A percentile compares a stretch with the other conserved stretches of the same genome.
Conservation (phyloP, 2,329 filamentous ascomycete species). For the Penicillium sp. region DNA sequence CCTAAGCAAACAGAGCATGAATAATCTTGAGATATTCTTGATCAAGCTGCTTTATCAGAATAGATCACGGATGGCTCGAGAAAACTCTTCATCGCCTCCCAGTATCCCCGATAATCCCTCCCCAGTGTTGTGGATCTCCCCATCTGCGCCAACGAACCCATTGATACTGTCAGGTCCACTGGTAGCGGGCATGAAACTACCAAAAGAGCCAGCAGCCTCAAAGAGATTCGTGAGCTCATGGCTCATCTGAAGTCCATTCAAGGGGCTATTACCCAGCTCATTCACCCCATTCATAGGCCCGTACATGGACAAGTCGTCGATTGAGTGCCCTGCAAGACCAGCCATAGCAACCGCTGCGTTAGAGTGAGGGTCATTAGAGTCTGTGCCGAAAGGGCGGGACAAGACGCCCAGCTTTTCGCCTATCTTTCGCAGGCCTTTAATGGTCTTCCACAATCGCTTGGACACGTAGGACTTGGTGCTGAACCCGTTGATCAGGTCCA, state of each 20-base stretch:
- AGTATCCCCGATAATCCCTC: conserved; percentile 47
- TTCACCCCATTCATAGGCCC: conserved; percentile 35
- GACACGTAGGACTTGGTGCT: conserved; percentile 61
- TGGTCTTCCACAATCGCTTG: conserved; percentile 62
- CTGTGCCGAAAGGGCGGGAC: conserved; percentile 36
- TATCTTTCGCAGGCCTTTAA: conserved; percentile 61
- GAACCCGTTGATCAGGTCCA: conserved; percentile 62
- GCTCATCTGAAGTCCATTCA: conserved; percentile 59
- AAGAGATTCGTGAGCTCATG: conserved; percentile 62
- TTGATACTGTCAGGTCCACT: conserved; percentile 38
- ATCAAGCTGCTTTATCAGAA: no score
- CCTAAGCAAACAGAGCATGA: neutral
- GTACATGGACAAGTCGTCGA: conserved; percentile 57
- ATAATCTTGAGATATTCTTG: neutral
- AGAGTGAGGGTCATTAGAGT: conserved; percentile 56
- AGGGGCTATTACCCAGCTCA: conserved; percentile 53
- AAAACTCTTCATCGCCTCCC: conserved; percentile 59
- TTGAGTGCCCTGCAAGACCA: conserved; percentile 60
- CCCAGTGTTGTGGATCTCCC: conserved; percentile 43
- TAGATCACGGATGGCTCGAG: conserved; percentile 57
- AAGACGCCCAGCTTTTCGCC: conserved; percentile 60
- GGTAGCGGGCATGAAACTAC: conserved; percentile 37
- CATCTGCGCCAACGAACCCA: conserved; percentile 38
- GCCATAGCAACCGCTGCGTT: conserved; percentile 65
- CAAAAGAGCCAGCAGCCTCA: conserved; percentile 59